Conservation (phyloP, 495 filamentous ascomycete species). For the Podospora comata region DNA sequence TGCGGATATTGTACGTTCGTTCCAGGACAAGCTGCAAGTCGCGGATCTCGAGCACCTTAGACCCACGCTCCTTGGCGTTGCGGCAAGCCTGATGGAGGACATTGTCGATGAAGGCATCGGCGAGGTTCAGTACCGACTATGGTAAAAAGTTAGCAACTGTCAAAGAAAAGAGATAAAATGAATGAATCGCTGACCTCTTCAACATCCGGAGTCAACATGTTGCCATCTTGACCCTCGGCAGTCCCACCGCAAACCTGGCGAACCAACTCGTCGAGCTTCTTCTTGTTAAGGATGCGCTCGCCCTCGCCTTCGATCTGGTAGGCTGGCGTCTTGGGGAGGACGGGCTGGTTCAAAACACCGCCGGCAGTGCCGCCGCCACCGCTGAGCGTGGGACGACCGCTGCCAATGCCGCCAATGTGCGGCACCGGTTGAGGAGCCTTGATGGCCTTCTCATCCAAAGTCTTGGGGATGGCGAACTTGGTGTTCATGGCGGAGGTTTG, state of each 20-base stretch:
- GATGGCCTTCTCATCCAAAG: conserved; percentile 58
- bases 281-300: conserved; percentile 86
- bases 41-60: conserved; percentile 81
- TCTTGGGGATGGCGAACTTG: conserved; percentile 77
- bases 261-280: conserved; percentile 93
- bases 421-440: conserved; percentile 66
- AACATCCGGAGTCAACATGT: conserved; percentile 78
- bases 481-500: conserved; percentile 28
- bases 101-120: conserved; percentile 91
- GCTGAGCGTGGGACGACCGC: conserved; percentile 69
- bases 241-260: conserved; percentile 84
- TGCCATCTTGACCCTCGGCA: conserved; percentile 63
- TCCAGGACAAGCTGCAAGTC: conserved; percentile 95
- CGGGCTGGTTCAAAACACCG: conserved; percentile 82
- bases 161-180: conserved; percentile 13
- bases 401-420: conserved; percentile 52
- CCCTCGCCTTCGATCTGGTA: conserved; percentile 86
- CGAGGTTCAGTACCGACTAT: conserved; percentile 81
- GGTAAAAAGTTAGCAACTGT: background rate
- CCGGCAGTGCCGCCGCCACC: conserved; percentile 68
- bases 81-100: conserved; percentile 83
- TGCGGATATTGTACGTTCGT: conserved; percentile 96
- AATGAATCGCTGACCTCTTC: conserved; percentile 69
- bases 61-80: conserved; percentile 87
- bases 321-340: conserved; percentile 71